Base-by-base conservation (phyloP, 2,329 filamentous ascomycete species). In the Fusarium nygamai region DNA sequence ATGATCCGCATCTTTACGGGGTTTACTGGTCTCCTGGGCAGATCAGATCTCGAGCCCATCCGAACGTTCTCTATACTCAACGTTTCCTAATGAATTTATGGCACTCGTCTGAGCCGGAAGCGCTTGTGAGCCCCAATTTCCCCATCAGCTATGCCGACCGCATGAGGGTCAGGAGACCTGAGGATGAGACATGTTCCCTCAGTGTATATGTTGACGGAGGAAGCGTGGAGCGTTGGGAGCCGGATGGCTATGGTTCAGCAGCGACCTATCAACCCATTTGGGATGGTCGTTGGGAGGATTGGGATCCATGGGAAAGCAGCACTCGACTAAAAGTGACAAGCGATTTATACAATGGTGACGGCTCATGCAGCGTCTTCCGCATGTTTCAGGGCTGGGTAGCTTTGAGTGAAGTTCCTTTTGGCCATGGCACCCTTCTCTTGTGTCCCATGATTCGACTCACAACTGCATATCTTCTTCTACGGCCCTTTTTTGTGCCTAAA, bases 331-430 rank as follows among this genome's bases (percentile, higher is more conserved):
- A 85, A 4, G 91, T 91, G 14, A 86, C 88, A 6, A 90, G 90
- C 74, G 92, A 95, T 79, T 80, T 95, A 29, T 94, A 95, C 80
- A 88, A 93, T 64, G 92, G 92, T 13, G 89, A 92, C 1, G 92
- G 93, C 5, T 90, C 91, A 14, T 95, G 93, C 81, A 91, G 86
- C 57, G 92, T 93, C 82, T 92, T 95, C 80, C 88, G 93, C 57
- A 93, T 94, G 87, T 93, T 92, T 78, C 93, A 96, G 80, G 94
- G 93, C 59, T 94, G 93, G 92, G 82, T 96, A 20, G 86, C 87
- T 34, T 88, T 96, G 82, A 91, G 88, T 27, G 84, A 86, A 33
- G 92, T 91, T 4, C 88, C 87, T 0, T 90, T 92, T 0, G 88
- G 88, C 16, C 90, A 94, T 79, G 92, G 92, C 12, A 93, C 91